Base-by-base conservation (phyloP, 208 protist genomes). In the Trypanosoma rangeli region DNA sequence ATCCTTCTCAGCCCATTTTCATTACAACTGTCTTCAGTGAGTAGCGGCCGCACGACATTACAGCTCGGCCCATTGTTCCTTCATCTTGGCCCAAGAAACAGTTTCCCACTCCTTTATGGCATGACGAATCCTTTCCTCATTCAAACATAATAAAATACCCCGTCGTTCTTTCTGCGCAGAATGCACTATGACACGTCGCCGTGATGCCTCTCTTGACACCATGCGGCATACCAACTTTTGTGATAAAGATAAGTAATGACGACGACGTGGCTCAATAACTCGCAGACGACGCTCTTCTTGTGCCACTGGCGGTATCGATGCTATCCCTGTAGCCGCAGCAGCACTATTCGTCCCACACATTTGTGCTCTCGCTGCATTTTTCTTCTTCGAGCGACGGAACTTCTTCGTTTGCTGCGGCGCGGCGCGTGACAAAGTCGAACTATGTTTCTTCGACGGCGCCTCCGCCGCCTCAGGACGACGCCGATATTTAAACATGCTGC, bases 91-190 rank as follows among this genome's bases (percentile, higher is more conserved):
- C 28, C 62, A 50, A 16, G 48, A 37, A 9, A 48, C 31, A 16
- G 33, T 33, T 48, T 70, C 70, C 42, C 68, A 48, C 22, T 59
- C 18, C 24, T 61, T 22, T 7, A 76, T 33, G 18, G 64, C 63
- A 0, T 46, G 28, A 5, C 70, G 70, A 58, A 76, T 64, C 24
- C 70, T 64, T 42, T 18, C 35, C 64, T 76, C 70, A 8, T 56
- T n/a, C 3, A 55, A 31, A 10, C 42, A 1, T 57, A 68, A 28
- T 29, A 35, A 13, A 44, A 76, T 69, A 12, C 29, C 2, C 18
- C 70, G 52, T 44, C 29, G 39, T 29, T 22, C 39, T 20, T 20
- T 24, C 44, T 24, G 29, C 39, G 63, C 70, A 46, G 57, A 42
- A 37, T 26, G 3, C 29, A 31, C 22, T 24, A 76, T 42, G 7